These are phyloP conservation scores for Apophysomyces sp. DNA, from an alignment of 371 early-diverging fungal species.

Conservation along the genomic window DNA sequence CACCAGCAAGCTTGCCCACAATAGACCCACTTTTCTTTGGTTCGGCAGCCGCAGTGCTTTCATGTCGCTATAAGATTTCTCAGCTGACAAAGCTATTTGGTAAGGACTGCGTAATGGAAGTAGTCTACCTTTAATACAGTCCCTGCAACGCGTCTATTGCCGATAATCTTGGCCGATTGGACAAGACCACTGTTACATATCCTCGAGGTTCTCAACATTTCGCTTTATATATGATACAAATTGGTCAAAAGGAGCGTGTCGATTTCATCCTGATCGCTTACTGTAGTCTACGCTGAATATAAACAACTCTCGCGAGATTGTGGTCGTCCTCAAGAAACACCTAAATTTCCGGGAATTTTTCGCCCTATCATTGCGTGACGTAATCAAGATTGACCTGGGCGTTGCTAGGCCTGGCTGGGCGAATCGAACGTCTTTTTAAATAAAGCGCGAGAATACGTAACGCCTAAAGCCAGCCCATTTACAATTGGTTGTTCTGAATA, in stretches of 20 bases:
- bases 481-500: too few relatives aligned
- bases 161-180: neutral
- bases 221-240: neutral
- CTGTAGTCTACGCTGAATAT: too few relatives aligned
- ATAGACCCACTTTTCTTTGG: constrained; percentile 4
- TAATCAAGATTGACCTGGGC: too few relatives aligned
- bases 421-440: too few relatives aligned
- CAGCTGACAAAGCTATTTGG: neutral
- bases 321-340: too few relatives aligned
- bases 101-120: neutral
- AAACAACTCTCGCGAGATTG: too few relatives aligned
- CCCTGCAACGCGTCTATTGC: neutral
- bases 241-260: neutral
- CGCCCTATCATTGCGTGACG: too few relatives aligned
- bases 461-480: too few relatives aligned
- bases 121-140: neutral
- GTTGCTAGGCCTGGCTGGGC: too few relatives aligned
- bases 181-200: constrained; percentile 4
- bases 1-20: constrained; percentile 10
- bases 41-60: neutral
- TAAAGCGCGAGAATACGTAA: too few relatives aligned
- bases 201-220: constrained; percentile 4
- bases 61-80: neutral
- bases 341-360: too few relatives aligned
- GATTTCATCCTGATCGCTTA: neutral